phyloP scores from a whole-genome alignment of 768 basidiomycete species.

The Podaxis sp. region DNA sequence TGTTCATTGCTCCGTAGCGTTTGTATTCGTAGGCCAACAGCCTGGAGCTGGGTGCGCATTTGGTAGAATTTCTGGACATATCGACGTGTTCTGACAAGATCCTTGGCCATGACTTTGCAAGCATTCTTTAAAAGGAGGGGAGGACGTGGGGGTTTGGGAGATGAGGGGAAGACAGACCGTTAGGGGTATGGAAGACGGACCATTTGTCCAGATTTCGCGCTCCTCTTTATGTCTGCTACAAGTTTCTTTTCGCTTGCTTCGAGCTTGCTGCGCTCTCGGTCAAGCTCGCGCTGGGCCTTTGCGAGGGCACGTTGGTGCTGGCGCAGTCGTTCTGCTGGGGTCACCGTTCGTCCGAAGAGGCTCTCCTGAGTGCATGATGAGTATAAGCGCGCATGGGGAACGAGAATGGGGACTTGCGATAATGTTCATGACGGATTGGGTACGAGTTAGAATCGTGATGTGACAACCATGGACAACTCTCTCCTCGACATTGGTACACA shows the following conservation, averaged over 20 bases:
- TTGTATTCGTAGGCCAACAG: constrained; percentile 93
- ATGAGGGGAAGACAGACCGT: background rate
- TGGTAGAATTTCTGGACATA: constrained; percentile 99
- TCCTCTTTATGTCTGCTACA: constrained; percentile 92
- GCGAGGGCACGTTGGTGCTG: constrained; percentile 95
- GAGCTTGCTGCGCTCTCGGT: constrained; percentile 90
- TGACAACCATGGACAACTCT: constrained; percentile 20
- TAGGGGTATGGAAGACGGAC: constrained; percentile 39
- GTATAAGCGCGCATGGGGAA: background rate
- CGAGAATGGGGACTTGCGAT: constrained; percentile 46
- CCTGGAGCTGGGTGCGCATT: constrained; percentile 98
- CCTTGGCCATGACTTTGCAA: constrained; percentile 99
- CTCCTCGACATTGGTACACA: constrained; percentile 59
- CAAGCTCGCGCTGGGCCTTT: constrained; percentile 97
- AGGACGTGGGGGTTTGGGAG: constrained; percentile 15
- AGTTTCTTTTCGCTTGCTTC: constrained; percentile 98
- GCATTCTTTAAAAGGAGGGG: constrained; percentile 64
- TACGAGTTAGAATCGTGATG: constrained; percentile 15
- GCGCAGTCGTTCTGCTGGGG: constrained; percentile 93
- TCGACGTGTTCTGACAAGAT: constrained; percentile 91
- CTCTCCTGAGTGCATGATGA: constrained; percentile 63
- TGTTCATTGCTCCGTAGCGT: constrained; percentile 95
- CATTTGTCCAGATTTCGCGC: constrained; percentile 93
- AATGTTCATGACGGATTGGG: constrained; percentile 63
- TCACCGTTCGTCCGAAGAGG: constrained; percentile 90